Base-by-base conservation (phyloP, 352 stramenopile species). In the Pseudoperonospora humuli region DNA sequence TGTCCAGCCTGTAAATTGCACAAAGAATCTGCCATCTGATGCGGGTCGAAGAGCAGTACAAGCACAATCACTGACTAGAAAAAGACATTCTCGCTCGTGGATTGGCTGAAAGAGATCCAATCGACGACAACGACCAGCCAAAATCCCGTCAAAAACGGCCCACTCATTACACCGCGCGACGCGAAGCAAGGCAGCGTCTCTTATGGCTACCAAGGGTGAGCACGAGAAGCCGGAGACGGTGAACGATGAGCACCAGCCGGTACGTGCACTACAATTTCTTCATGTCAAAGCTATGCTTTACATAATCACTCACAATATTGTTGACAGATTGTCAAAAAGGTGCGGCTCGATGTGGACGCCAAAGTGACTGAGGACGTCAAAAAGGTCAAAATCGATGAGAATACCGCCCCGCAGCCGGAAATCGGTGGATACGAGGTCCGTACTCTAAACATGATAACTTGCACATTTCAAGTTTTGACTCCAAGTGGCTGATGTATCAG, bases 221-320 rank as follows among this genome's bases (percentile, higher is more conserved):
- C 75, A 84, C 69, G 75, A 88, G 54, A 88, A 88, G 62, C 75
- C 75, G 19, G 67, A 82, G 50, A 63, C 56, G 14, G 58, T 76
- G 39, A 48, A 67, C 21, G 65, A 77, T 14, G 65, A 85, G 39
- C 72, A 80, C 45, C 71, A 81, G 45, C 70, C 70, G 34, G 65
- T 83, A 38, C n/a, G 60, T 44, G 37, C 20, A 45, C 0, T 20
- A 13, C 14, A 41, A 5, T 11, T n/a, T 6, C 5, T 31, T 2
- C 0, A 18, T 31, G n/a, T 7, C 23, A 20, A 10, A 10, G 1
- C 1, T 34, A 3, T 34, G 28, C 19, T 7, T 6, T 32, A 0
- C 13, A 25, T 17, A 5, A 15, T 32, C 6, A 24, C 33, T 13
- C 13, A 10, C 21, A 28, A 3, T 6, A 9, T 19, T 33, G 5